Evolutionary conservation across 106 monocot genomes (phyloP), one percentile per base, ranked within the genome.

Genomic region (Dendrobium catenatum): DNA sequence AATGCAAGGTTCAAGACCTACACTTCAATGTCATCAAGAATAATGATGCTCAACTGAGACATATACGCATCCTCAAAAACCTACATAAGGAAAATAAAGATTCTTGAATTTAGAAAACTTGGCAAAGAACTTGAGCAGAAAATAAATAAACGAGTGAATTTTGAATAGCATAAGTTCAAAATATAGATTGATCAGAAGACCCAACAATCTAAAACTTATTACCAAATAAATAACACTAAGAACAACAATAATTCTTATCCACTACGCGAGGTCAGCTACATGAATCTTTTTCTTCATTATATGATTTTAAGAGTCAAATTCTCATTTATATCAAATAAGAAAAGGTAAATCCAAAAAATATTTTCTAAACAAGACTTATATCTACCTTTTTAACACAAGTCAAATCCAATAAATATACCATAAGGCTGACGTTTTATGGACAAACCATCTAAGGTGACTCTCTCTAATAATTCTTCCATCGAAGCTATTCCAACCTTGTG

Each of bases 11-110:
- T 73, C 9, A 67, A 49, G 79, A 70, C 7, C 73, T 82, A 99
- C 98, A 93, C 94, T 85, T 98, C 97, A 72, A 98, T 94, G 80
- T 93, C 97, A 85, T 98, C 94, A 81, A 98, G 94, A 82, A 98
- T 89, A 54, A 98, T 85, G 67, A 98, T 91, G 88, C 94, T 94
- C 73, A 92, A 83, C 67, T 90, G 90, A 75, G 97, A 98, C 80
- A 81, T 94, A 81, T 98, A 98, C 73, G 97, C 97, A 88, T 98
- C 97, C 87, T 98, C 97, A 86, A 98, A 98, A 27, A 42, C 98
- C 95, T 99, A 75, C 48, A 87, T 42, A 3, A 77, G 26, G 7
- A 26, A 5, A 54, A 70, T 42, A 79, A 41, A 73, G 77, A 56
- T 18, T 26, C 68, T 47, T 40, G n/a, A 56, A 44, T 2, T 44